Evolutionary conservation across 1,284 basidiomycete genomes (phyloP), one percentile per base, ranked within the genome.

Genomic region (Cerrena zonata): DNA sequence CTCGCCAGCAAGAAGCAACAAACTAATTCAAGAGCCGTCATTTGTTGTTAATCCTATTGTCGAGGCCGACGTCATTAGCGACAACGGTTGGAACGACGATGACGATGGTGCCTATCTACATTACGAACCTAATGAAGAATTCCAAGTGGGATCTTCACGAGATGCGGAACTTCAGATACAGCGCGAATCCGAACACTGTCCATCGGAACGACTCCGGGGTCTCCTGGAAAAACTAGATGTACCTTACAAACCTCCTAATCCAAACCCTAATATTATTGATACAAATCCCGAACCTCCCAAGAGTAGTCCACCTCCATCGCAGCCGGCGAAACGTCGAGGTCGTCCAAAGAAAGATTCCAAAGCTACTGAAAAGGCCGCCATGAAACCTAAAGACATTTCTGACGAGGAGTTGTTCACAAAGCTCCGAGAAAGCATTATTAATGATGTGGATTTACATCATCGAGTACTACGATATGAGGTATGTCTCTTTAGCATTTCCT

Each of bases 401-500:
- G 72, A 75, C 49, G 63, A 66, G 15, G 62, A 63, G 21, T 56
- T 65, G 43, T 56, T 63, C 44, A 47, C 47, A 7, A 59, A 60
- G 47, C 62, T 83, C 53, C 74, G 64, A 57, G 61, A 62, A 1
- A 67, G 68, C 43, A 78, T 86, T 41, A 44, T 72, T 11, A 56
- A 64, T 38, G 72, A 86, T 61, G 63, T 61, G 15, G 64, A 64
- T 41, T 64, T 86, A 12, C 71, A 84, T 61, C 62, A 72, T 22
- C 74, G 77, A 42, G 74, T 86, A 53, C 61, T 86, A 55, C 78
- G 82, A 23, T 85, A 80, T 58, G 82, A 87, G 72, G 84, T 80
- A 56, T 34, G 67, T 50, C 7, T n/a, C 26, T 12, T n/a, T 21
- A n/a, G n/a, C n/a, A n/a, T n/a, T n/a, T n/a, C n/a, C n/a, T n/a